Evolutionary conservation across 2,329 filamentous ascomycete genomes (phyloP), one percentile per base, ranked within the genome.

Genomic region (Acarospora socialis): DNA sequence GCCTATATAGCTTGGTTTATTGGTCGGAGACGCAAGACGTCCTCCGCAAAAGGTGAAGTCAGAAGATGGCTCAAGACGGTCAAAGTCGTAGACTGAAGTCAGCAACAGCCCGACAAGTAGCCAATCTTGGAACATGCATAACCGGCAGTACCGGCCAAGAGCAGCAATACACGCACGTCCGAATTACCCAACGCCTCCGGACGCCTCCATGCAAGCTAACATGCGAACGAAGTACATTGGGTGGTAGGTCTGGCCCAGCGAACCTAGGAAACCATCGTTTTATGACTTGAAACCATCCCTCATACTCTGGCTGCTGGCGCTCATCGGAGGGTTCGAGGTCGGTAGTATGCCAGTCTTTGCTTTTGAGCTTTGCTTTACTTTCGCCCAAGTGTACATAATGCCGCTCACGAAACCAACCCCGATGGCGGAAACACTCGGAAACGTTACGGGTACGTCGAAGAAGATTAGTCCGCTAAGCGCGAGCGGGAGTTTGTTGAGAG

Each of bases 401-500:
- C 90, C 90, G 47, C 81, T 90, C 46, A 95, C 59, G 56, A 94
- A 95, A 21, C 87, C 90, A 37, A 98, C 69, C 39, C 76, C 66
- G 49, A 98, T 95, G 46, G 90, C 90, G 14, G 82, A 82, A 7
- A 93, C 81, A 51, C 82, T 90, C 46, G 83, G 84, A 40, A 94
- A 70, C 1, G 90, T 95, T 46, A 93, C 80, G 0, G 90, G 86
- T 0, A 86, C 86, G 40, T 90, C 73, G 60, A 98, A 98, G 69
- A 98, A 98, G 48, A 98, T 60, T 23, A 98, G 70, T 17, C 90
- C 90, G 42, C 79, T 87, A 44, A 98, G 57, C 34, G 90, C 90
- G 46, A 98, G 86, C 24, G 90, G 90, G 19, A 98, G 76, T 68
- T 98, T 98, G 70, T 98, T 98, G 49, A 98, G 68, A 12, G 87